These are phyloP conservation scores for Tephrocybe sp. DNA, from an alignment of 768 basidiomycete species.

Conservation along the genomic window DNA sequence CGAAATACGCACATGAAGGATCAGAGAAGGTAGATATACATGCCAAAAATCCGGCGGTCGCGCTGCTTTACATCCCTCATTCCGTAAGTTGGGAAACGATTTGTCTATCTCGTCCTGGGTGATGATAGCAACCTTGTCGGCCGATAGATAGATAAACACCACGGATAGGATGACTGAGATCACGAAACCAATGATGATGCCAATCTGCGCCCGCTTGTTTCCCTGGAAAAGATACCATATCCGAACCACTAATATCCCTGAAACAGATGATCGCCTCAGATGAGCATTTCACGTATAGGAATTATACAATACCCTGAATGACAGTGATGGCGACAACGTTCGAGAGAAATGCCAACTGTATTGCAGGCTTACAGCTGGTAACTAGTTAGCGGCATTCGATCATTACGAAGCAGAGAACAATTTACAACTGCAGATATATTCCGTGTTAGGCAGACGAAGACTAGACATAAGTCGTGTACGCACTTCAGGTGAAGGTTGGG, in stretches of 20 bases:
- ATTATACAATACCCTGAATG: constrained; percentile 30
- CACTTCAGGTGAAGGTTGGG: constrained; percentile 25
- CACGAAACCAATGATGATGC: constrained; percentile 29
- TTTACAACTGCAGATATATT: constrained; percentile 23
- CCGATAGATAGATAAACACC: constrained; percentile 27
- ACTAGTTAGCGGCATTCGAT: constrained; percentile 4
- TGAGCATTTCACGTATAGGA: neutral
- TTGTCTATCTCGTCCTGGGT: neutral
- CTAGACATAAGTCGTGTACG: constrained; percentile 4
- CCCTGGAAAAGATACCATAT: constrained; percentile 43
- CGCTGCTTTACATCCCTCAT: constrained; percentile 31
- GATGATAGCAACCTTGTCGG: constrained; percentile 18
- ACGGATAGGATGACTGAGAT: constrained; percentile 28
- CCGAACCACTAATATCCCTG: constrained; percentile 39
- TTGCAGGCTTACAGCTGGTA: constrained; percentile 29
- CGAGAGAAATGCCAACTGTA: constrained; percentile 24
- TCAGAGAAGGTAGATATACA: constrained; percentile 35
- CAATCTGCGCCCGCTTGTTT: constrained; percentile 24
- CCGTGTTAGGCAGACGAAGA: neutral
- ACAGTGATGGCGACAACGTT: constrained; percentile 29
- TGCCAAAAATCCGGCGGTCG: constrained; percentile 33
- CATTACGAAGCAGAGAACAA: neutral
- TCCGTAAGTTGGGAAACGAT: constrained; percentile 11
- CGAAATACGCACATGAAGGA: constrained; percentile 31
- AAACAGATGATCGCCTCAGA: neutral